Base-by-base conservation (phyloP, 192 early-diverging fungal species). In the Backusella liffmaniae region DNA sequence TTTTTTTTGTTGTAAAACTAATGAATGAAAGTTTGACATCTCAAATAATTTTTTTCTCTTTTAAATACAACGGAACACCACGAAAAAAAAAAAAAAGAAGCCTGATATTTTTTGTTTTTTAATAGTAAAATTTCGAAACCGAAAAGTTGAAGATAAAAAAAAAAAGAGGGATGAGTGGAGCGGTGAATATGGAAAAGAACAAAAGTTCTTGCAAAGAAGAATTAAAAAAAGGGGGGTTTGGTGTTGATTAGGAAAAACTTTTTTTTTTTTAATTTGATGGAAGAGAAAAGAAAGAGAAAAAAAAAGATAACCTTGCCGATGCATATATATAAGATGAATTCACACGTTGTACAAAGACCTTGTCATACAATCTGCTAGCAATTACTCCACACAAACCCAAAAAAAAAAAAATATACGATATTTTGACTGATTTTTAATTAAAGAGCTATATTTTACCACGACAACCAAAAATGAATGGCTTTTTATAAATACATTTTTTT, bases 371-470 rank as follows among this genome's bases (percentile, higher is more conserved):
- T 59, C 56, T 59, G 56, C 13, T 59, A 26, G 56, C 56, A 59
- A 59, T 59, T 59, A 59, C 56, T 59, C 56, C 56, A 59, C 56
- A 59, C 56, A 23, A 59, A 49, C 46, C 46, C 46, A 49, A 49
- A 49, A 59, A 59, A 26, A 23, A 26, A 26, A 59, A 59, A 59
- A 59, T 59, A 59, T 59, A 59, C 56, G 10, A 59, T 29, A 59
- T 59, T 59, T 59, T 59, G 56, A 59, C 56, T 59, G 56, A 59
- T 59, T 59, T 59, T 59, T 59, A 59, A 59, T 59, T 59, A 59
- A 59, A 59, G 56, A 59, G 56, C 56, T 59, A 59, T 59, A 59
- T 59, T 59, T 59, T 59, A 59, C 53, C 53, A 56, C 53, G 53
- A 23, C 53, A 56, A 56, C 53, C 53, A 56, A 56, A 56, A 56